Percentiles rank a stretch among this genome's conserved stretches.
phyloP scores from a whole-genome alignment of 2,329 filamentous ascomycete genomes.

The Sporothrix brasiliensis region DNA sequence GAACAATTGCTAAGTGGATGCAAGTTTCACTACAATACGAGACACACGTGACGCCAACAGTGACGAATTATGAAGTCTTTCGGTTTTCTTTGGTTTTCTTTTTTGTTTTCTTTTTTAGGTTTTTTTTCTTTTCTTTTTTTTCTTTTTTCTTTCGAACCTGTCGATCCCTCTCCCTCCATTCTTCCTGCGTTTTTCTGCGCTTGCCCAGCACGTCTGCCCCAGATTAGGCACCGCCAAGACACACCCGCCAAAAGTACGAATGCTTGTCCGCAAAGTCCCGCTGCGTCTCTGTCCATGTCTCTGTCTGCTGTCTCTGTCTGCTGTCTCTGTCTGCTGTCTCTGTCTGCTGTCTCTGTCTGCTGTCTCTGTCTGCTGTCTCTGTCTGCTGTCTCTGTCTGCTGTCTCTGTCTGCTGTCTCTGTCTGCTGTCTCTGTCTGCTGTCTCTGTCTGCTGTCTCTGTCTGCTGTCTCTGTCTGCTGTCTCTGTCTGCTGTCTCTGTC shows the following conservation, averaged over 20 bases:
- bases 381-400: neutral
- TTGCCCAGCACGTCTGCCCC: neutral
- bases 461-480: too few relatives aligned
- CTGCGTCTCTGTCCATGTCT: too few relatives aligned
- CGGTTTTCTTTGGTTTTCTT: too few relatives aligned
- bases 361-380: neutral
- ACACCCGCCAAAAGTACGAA: neutral
- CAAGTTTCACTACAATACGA: neutral
- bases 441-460: too few relatives aligned
- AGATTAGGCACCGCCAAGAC: neutral
- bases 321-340: neutral
- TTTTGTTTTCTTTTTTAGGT: neutral
- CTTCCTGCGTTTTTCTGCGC: neutral
- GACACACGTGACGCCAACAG: neutral
- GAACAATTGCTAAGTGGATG: too few relatives aligned
- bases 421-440: too few relatives aligned
- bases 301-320: too few relatives aligned
- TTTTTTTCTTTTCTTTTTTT: neutral
- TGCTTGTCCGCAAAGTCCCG: neutral
- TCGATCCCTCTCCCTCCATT: slow-evolving; percentile 14
- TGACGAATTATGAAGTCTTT: neutral
- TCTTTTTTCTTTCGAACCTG: neutral
- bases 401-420: too few relatives aligned
- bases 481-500: too few relatives aligned
- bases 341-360: neutral